Evolutionary conservation across 805 yeast genomes (phyloP).

Genomic region (Tetrapisispora taiwanensis): DNA sequence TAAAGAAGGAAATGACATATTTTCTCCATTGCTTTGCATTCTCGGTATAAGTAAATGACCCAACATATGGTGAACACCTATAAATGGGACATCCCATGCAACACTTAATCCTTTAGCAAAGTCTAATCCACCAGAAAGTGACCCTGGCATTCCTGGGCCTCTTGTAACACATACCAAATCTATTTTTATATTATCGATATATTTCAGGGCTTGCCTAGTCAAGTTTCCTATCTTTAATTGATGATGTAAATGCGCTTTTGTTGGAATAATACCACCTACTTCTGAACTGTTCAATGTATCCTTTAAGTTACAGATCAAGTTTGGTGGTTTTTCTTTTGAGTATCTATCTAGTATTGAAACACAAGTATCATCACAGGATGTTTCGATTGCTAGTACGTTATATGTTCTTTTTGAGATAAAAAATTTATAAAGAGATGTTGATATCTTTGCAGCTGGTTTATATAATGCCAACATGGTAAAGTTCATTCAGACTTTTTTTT

Average conservation of each 20-base stretch:
- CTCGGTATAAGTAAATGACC: constrained; percentile 76
- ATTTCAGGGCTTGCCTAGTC: constrained; percentile 35
- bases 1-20: constrained; percentile 57
- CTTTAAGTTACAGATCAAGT: constrained; percentile 45
- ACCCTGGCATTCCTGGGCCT: constrained; percentile 96
- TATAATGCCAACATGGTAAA: no score
- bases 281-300: constrained; percentile 53
- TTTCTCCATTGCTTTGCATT: constrained; percentile 31
- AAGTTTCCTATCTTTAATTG: constrained; percentile 45
- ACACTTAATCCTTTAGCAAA: constrained; percentile 75
- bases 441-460: no score
- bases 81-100: constrained; percentile 66
- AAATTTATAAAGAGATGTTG: not conserved
- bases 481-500: no score
- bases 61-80: constrained; percentile 95
- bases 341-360: constrained; percentile 61
- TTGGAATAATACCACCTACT: constrained; percentile 82
- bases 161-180: constrained; percentile 82
- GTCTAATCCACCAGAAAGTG: constrained; percentile 71
- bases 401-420: constrained; percentile 26
- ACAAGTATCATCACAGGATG: constrained; percentile 93
- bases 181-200: constrained; percentile 4
- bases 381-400: constrained; percentile 74
- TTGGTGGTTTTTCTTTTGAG: constrained; percentile 9
- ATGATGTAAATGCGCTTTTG: constrained; percentile 75